Base-by-base conservation (phyloP, 2,329 filamentous ascomycete species). In the Cercospora sesami region DNA sequence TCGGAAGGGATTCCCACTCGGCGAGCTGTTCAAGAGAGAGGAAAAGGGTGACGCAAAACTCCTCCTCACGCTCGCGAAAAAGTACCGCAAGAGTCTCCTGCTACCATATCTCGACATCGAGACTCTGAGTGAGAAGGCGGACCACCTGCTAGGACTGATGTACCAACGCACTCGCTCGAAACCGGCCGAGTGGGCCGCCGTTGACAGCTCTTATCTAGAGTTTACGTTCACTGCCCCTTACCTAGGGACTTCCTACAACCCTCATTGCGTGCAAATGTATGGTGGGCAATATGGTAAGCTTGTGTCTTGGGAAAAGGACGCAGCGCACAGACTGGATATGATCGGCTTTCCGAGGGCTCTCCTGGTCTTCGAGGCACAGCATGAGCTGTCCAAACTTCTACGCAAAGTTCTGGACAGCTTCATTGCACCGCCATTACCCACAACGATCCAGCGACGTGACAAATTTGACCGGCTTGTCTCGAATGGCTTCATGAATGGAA, bases 341-440 rank as follows among this genome's bases (percentile, higher is more conserved):
- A 21, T 76, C 2, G 73, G 74, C 8, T 77, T 71, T 55, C 74
- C 74, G 1, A 67, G 72, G 9, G 72, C 66, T 4, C 58, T 61
- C 3, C 60, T 77, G 3, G 33, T 73, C 3, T 31, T 74, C 16
- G 68, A 75, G 45, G 74, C 74, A 1, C 72, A 76, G 45, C 59
- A 65, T 14, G 36, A 23, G 16, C 33, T 75, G 1, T 51, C 73
- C 28, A 30, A 21, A 9, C 72, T 74, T 6, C 62, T 75, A 0
- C 66, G 68, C n/a, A 10, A 12, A 0, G 31, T 70, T 2, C 58
- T 74, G 7, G 67, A 30, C 28, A 7, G 4, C 14, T 51, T 75
- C 12, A 3, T 55, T 28, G 10, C 5, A 16, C 26, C 9, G 4
- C 14, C 30, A 14, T 16, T 14, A 16, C 5, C 14, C 36, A 8